These are phyloP conservation scores for Trametes maxima DNA, from an alignment of 768 basidiomycete genomes.

Conservation along the genomic window DNA sequence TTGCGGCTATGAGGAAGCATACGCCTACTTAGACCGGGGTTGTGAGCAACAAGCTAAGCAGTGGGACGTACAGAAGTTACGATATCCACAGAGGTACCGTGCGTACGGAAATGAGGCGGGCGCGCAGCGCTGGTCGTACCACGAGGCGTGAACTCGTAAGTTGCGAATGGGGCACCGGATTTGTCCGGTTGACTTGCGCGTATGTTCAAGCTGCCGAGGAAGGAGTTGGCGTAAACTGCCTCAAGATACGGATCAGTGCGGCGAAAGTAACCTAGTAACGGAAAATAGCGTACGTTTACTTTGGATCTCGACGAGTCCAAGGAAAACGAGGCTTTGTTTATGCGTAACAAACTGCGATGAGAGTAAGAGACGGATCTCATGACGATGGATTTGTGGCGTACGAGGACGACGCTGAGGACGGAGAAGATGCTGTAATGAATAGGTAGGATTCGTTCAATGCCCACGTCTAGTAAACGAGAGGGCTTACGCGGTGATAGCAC, in stretches of 20 bases:
- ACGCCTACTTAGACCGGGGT: neutral
- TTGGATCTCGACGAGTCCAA: constrained; percentile 13
- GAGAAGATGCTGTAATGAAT: neutral
- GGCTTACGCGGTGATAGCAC: constrained; percentile 4
- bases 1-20: neutral
- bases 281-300: constrained; percentile 4
- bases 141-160: constrained; percentile 6
- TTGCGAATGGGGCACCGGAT: neutral
- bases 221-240: constrained; percentile 10
- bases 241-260: neutral
- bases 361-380: neutral
- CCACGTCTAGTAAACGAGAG: neutral
- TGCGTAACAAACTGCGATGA: neutral
- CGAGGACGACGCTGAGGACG: constrained; percentile 8
- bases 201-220: constrained; percentile 12
- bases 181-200: neutral
- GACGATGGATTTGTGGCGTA: neutral
- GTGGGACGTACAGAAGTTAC: neutral
- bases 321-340: constrained; percentile 11
- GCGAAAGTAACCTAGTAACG: neutral
- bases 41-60: neutral
- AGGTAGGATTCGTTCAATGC: neutral
- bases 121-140: neutral
- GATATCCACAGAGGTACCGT: neutral
- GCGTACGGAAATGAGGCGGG: constrained; percentile 4